Conservation (phyloP, 768 basidiomycete genomes). For the Cystofilobasidium bisporidii region DNA sequence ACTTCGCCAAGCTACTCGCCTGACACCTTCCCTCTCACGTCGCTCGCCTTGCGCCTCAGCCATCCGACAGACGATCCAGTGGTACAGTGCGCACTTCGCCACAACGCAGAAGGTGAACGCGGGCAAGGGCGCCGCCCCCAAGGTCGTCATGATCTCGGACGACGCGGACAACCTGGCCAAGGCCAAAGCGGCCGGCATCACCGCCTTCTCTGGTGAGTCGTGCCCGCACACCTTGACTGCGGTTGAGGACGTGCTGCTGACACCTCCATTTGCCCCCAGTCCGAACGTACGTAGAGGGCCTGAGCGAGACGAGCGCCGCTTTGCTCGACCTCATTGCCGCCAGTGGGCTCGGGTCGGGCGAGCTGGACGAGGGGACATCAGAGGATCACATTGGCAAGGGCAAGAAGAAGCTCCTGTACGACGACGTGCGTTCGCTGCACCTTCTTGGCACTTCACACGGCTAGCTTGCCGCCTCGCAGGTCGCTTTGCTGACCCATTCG, state of each 20-base stretch:
- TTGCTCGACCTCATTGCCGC: conserved; percentile 73
- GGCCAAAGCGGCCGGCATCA: conserved; percentile 57
- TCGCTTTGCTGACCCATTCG: background rate
- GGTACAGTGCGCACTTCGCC: conserved; percentile 70
- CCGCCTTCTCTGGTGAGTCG: conserved; percentile 53
- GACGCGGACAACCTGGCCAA: conserved; percentile 73
- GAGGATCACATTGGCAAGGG: conserved; percentile 31
- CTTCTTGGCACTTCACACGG: background rate
- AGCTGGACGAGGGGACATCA: conserved; percentile 43
- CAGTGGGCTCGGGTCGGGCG: conserved; percentile 43
- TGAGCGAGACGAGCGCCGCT: conserved; percentile 49
- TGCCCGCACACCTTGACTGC: background rate
- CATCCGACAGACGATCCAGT: conserved; percentile 74
- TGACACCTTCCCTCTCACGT: too few species aligned
- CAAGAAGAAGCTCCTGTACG: conserved; percentile 44
- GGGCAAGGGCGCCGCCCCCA: conserved; percentile 44
- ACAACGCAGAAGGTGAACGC: conserved; percentile 42
- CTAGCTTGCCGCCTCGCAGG: too few species aligned
- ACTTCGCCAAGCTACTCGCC: too few species aligned
- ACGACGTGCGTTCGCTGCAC: conserved; percentile 49
- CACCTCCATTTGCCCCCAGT: conserved; percentile 42
- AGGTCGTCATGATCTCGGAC: conserved; percentile 75
- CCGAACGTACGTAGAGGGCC: conserved; percentile 67
- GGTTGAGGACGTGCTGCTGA: background rate
- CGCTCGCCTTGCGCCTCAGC: too few species aligned